phyloP scores from a whole-genome alignment of 208 protist genomes.

The Trypanosoma rangeli region DNA sequence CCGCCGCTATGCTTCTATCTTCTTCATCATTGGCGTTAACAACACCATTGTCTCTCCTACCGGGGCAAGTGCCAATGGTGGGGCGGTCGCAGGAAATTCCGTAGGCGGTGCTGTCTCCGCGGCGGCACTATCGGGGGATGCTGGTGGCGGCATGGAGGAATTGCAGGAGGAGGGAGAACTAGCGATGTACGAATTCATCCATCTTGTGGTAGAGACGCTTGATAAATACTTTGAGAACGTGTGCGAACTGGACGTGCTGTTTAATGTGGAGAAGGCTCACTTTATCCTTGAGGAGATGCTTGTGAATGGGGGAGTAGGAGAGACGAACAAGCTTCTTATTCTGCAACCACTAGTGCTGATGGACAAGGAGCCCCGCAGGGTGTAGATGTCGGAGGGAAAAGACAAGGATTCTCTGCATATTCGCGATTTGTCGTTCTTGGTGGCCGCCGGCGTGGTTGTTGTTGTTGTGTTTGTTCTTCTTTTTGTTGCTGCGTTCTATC shows the following conservation, averaged over 20 bases:
- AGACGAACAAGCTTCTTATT: constrained; percentile 87
- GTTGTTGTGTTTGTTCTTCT: not conserved
- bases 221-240: constrained; percentile 90
- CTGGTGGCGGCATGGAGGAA: not conserved
- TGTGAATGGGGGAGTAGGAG: constrained; percentile 82
- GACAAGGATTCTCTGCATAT: not conserved
- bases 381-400: constrained; percentile 6
- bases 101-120: constrained; percentile 14
- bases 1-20: constrained; percentile 94
- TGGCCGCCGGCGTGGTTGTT: not conserved
- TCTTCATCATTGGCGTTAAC: constrained; percentile 95
- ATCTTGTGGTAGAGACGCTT: constrained; percentile 92
- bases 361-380: constrained; percentile 38
- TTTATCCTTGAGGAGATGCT: constrained; percentile 94
- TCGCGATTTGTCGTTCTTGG: not conserved
- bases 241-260: constrained; percentile 94
- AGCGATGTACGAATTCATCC: constrained; percentile 93
- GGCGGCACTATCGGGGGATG: constrained; percentile 28
- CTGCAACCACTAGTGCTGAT: constrained; percentile 64
- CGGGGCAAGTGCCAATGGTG: not conserved
- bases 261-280: constrained; percentile 94
- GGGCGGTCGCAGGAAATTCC: constrained; percentile 4
- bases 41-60: not conserved
- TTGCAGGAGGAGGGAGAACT: constrained; percentile 84
- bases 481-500: not conserved